Conservation (phyloP, 192 early-diverging fungal genomes). For the Rhizophagus sp. region DNA sequence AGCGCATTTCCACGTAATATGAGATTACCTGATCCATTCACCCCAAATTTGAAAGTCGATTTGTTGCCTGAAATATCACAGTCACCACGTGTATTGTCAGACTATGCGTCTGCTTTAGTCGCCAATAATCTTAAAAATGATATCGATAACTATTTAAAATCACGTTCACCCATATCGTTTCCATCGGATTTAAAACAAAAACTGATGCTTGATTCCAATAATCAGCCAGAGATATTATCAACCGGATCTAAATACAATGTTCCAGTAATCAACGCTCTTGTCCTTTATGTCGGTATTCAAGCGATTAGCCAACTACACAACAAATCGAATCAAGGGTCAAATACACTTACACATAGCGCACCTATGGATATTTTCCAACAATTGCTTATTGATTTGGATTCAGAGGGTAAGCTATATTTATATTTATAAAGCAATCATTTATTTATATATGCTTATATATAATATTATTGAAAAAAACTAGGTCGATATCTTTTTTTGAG, state of each 20-base stretch:
- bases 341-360: constrained; percentile 59
- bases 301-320: constrained; percentile 61
- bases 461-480: background rate
- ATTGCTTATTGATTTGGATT: constrained; percentile 73
- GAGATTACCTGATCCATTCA: constrained; percentile 96
- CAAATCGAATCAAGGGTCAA: constrained; percentile 33
- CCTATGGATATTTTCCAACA: constrained; percentile 85
- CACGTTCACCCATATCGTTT: constrained; percentile 60
- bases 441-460: constrained; percentile 7
- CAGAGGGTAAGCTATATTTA: constrained; percentile 55
- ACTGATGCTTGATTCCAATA: constrained; percentile 46
- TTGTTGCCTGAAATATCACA: constrained; percentile 86
- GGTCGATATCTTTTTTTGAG: constrained; percentile 87
- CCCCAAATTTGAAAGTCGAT: constrained; percentile 92
- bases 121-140: constrained; percentile 66
- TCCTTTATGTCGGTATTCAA: constrained; percentile 82
- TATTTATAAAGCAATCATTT: constrained; percentile 9
- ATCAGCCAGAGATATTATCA: constrained; percentile 37
- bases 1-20: constrained; percentile 94
- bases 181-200: constrained; percentile 54
- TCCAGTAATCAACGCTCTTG: constrained; percentile 81
- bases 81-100: constrained; percentile 84
- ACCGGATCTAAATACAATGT: constrained; percentile 70
- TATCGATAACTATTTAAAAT: constrained; percentile 72
- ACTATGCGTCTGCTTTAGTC: constrained; percentile 68